These are phyloP conservation scores for Xylariaceae sp. DNA, from an alignment of 2,329 filamentous ascomycete species.

Conservation along the genomic window DNA sequence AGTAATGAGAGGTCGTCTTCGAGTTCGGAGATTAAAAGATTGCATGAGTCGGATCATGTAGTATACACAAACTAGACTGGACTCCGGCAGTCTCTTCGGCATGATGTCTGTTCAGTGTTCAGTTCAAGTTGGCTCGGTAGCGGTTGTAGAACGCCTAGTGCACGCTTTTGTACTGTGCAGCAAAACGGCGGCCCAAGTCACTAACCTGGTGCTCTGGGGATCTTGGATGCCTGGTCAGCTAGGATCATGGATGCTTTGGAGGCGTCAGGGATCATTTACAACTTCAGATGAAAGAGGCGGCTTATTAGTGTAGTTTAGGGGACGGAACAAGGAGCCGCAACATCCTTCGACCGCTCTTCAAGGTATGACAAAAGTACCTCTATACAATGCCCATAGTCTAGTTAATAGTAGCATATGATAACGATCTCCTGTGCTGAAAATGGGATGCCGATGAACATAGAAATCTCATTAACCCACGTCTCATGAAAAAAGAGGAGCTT, in stretches of 20 bases:
- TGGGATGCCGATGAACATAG: background rate
- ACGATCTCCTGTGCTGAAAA: no score
- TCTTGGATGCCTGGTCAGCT: conserved; percentile 7
- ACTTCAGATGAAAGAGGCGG: conserved; percentile 17
- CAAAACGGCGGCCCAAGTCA: conserved; percentile 9
- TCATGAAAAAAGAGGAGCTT: background rate
- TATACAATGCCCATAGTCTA: no score
- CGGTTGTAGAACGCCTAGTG: background rate
- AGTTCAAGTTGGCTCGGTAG: background rate
- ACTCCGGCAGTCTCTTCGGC: background rate
- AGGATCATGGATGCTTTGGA: conserved; percentile 15
- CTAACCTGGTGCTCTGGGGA: conserved; percentile 19
- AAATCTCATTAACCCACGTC: background rate
- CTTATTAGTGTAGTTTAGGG: no score
- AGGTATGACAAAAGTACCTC: background rate
- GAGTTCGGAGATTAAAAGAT: no score
- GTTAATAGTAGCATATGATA: background rate
- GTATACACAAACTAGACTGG: no score
- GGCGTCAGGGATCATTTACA: no score
- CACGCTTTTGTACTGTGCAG: conserved; percentile 18
- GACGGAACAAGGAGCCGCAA: no score
- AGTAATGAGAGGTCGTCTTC: no score
- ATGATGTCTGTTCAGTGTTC: background rate
- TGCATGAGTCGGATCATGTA: no score
- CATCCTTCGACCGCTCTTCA: no score